Evolutionary conservation across 495 filamentous ascomycete species (phyloP).

Genomic region (Delitschia confertaspora): DNA sequence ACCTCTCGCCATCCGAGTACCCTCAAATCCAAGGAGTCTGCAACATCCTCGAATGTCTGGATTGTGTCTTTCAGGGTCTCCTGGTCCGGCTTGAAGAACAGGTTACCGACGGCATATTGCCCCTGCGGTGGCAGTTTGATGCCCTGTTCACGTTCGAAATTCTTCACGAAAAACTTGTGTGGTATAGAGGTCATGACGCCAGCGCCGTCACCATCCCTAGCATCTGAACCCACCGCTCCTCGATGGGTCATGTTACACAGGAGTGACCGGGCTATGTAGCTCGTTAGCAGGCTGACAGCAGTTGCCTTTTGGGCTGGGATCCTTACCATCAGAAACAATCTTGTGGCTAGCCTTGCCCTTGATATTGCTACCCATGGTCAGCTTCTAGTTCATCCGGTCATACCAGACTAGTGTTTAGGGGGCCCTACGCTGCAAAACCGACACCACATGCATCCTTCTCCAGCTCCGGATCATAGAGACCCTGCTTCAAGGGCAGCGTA

Average conservation of each 20-base stretch:
- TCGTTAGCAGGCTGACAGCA: constrained; percentile 6
- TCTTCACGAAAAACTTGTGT: constrained; percentile 98
- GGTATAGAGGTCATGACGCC: constrained; percentile 99
- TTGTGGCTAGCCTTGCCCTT: constrained; percentile 98
- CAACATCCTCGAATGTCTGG: constrained; percentile 82
- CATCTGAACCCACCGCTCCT: constrained; percentile 95
- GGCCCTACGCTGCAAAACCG: constrained; percentile 86
- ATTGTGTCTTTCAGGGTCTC: constrained; percentile 83
- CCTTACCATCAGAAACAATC: constrained; percentile 95
- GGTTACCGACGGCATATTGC: constrained; percentile 94
- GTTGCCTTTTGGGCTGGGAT: not conserved
- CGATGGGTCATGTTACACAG: constrained; percentile 99
- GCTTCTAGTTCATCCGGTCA: not conserved
- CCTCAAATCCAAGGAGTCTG: constrained; percentile 74
- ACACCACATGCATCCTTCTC: constrained; percentile 99
- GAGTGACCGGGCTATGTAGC: constrained; percentile 64
- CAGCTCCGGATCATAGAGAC: constrained; percentile 89
- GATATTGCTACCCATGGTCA: constrained; percentile 60
- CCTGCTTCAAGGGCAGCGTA: constrained; percentile 92
- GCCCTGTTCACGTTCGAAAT: constrained; percentile 84
- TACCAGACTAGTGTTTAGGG: not conserved
- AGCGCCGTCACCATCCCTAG: constrained; percentile 93
- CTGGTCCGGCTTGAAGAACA: constrained; percentile 96
- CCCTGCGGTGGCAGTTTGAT: constrained; percentile 78
- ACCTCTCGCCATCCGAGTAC: constrained; percentile 97